Conservation (phyloP, 2,329 filamentous ascomycete genomes). For the Exophiala dermatitidis region DNA sequence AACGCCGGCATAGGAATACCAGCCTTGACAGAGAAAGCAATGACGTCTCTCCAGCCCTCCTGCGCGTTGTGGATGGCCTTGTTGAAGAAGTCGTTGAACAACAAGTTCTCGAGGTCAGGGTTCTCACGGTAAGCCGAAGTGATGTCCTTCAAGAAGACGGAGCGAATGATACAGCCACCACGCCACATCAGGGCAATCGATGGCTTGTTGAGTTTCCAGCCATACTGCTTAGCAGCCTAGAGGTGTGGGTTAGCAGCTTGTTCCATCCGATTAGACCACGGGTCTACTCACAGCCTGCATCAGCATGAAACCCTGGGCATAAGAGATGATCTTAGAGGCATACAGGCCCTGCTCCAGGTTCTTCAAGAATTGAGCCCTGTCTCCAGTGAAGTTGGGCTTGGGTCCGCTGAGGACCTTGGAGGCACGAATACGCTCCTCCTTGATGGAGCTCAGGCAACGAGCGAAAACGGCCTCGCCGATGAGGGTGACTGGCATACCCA, state of each 20-base stretch:
- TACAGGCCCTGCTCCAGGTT: slow-evolving; percentile 99
- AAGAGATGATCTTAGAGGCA: slow-evolving; percentile 99
- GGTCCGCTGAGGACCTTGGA: slow-evolving; percentile 73
- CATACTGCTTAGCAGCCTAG: slow-evolving; percentile 88
- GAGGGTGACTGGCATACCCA: slow-evolving; percentile 96
- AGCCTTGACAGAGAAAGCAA: slow-evolving; percentile 84
- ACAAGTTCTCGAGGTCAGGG: slow-evolving; percentile 91
- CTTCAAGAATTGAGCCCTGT: slow-evolving; percentile 88
- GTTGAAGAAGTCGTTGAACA: slow-evolving; percentile 99
- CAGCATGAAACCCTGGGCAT: slow-evolving; percentile 99
- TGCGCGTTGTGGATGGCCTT: slow-evolving; percentile 97
- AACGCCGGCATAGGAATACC: slow-evolving; percentile 95
- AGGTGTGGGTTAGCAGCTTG: slow-evolving; percentile 10
- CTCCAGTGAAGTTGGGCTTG: slow-evolving; percentile 70
- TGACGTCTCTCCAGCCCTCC: slow-evolving; percentile 81
- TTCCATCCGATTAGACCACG: slow-evolving; percentile 1
- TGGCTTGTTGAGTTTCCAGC: slow-evolving; percentile 99
- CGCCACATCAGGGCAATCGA: slow-evolving; percentile 99
- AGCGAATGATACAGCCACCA: slow-evolving; percentile 98
- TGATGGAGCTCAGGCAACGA: slow-evolving; percentile 88
- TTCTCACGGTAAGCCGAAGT: slow-evolving; percentile 92
- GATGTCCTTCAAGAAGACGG: slow-evolving; percentile 99
- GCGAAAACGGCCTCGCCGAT: slow-evolving; percentile 96
- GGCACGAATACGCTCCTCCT: slow-evolving; percentile 82
- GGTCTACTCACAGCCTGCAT: slow-evolving; percentile 76